Conservation (phyloP, 352 stramenopile species). For the Phytophthora uliginosa region DNA sequence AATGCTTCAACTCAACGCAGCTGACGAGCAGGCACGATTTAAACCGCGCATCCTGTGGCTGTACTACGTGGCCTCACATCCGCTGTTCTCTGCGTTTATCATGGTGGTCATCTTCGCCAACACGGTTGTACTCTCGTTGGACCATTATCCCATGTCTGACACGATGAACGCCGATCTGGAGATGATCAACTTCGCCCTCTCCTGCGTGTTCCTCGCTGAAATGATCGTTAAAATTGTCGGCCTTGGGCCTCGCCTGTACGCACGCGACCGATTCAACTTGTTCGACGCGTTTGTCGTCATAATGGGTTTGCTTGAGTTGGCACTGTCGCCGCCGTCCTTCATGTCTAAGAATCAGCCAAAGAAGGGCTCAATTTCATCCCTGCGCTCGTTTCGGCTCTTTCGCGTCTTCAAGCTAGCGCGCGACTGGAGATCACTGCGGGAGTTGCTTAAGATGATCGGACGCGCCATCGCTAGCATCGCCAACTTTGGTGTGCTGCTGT, state of each 20-base stretch:
- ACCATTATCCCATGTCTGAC: conserved; percentile 81
- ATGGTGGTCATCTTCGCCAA: conserved; percentile 86
- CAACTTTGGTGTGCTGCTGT: conserved; percentile 95
- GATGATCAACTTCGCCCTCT: conserved; percentile 82
- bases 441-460: conserved; percentile 91
- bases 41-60: conserved; percentile 45
- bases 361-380: conserved; percentile 84
- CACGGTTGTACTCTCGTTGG: conserved; percentile 81
- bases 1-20: conserved; percentile 25
- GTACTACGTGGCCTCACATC: conserved; percentile 64
- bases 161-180: conserved; percentile 60
- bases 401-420: conserved; percentile 96
- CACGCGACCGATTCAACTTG: conserved; percentile 77
- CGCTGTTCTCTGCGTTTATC: conserved; percentile 61
- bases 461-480: conserved; percentile 91
- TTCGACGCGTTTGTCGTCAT: conserved; percentile 88
- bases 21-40: conserved; percentile 15
- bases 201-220: conserved; percentile 75
- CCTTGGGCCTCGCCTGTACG: conserved; percentile 76
- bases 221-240: conserved; percentile 87
- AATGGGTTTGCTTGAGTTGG: conserved; percentile 76
- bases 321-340: conserved; percentile 72
- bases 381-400: conserved; percentile 92
- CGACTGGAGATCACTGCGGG: conserved; percentile 91
- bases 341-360: conserved; percentile 56